Percentiles rank a stretch among this genome's conserved stretches.
These are phyloP conservation scores for Chrysoporthe deuterocubensis DNA, from an alignment of 2,329 filamentous ascomycete species.

Conservation along the genomic window DNA sequence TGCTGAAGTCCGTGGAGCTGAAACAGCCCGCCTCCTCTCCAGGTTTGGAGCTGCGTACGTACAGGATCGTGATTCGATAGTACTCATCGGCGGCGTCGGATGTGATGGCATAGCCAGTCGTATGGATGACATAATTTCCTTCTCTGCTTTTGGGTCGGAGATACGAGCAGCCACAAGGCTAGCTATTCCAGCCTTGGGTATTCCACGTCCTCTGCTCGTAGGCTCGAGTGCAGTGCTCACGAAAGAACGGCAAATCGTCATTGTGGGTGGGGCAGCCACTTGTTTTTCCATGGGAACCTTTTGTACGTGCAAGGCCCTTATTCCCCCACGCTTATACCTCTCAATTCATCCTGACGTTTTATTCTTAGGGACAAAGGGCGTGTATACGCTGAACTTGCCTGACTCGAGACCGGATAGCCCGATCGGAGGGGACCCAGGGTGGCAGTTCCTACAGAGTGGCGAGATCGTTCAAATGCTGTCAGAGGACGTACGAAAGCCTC, in stretches of 20 bases:
- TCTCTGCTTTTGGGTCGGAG: conserved; percentile 8
- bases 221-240: conserved; percentile 64
- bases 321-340: not conserved
- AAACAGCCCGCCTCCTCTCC: conserved; percentile 10
- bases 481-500: conserved; percentile 33
- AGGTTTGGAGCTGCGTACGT: conserved; percentile 50
- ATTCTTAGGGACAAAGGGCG: conserved; percentile 59
- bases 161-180: not conserved
- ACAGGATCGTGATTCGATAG: conserved; percentile 34
- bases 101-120: conserved; percentile 46
- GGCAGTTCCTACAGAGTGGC: conserved; percentile 23
- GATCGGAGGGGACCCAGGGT: not conserved
- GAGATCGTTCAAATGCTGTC: conserved; percentile 14
- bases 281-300: conserved; percentile 91
- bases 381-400: conserved; percentile 46
- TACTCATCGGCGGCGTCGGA: conserved; percentile 50
- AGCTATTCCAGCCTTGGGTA: not conserved
- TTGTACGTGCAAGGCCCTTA: conserved; percentile 46
- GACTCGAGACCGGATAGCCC: not conserved
- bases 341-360: not conserved
- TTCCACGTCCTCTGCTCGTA: conserved; percentile 67
- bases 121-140: conserved; percentile 54
- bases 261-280: conserved; percentile 81
- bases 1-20: not conserved
- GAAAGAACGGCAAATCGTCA: conserved; percentile 54